Conservation (phyloP, 805 yeast species). For the Metschnikowia baotianmanensis region DNA sequence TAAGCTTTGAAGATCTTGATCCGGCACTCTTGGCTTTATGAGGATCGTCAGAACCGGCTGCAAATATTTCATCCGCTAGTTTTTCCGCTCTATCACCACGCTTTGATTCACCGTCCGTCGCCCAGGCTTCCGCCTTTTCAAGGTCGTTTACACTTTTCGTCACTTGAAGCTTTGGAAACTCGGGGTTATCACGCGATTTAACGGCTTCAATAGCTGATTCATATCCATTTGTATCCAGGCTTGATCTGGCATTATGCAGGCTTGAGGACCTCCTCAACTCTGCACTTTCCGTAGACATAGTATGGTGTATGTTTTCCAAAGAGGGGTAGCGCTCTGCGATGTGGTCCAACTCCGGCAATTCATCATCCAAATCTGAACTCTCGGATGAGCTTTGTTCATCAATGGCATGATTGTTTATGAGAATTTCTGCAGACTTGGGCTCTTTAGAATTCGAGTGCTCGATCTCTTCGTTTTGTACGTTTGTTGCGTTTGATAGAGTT, state of each 20-base stretch:
- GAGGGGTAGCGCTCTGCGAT: conserved; percentile 55
- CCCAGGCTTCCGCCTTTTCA: conserved; percentile 37
- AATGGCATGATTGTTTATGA: background rate
- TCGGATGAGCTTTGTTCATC: conserved; percentile 2
- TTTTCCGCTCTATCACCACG: conserved; percentile 34
- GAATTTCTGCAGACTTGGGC: too few relatives aligned
- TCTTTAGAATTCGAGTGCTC: too few relatives aligned
- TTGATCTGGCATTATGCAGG: conserved; percentile 1
- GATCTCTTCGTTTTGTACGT: too few relatives aligned
- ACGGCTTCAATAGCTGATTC: conserved; percentile 3
- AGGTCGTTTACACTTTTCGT: conserved; percentile 4
- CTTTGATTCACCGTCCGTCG: conserved; percentile 19
- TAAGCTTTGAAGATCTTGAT: background rate
- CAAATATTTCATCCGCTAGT: conserved; percentile 42
- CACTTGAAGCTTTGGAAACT: background rate
- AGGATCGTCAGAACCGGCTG: conserved; percentile 15
- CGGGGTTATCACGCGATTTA: conserved; percentile 1
- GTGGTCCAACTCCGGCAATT: conserved; percentile 37
- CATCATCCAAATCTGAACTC: conserved; percentile 8
- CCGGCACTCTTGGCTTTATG: conserved; percentile 4
- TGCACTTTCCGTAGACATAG: conserved; percentile 1
- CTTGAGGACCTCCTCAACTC: background rate
- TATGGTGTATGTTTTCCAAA: conserved; percentile 31
- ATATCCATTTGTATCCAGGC: conserved; percentile 3
- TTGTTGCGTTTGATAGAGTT: background rate